These are phyloP conservation scores for Aureobasidium musti DNA, from an alignment of 2,329 filamentous ascomycete species.

Conservation along the genomic window DNA sequence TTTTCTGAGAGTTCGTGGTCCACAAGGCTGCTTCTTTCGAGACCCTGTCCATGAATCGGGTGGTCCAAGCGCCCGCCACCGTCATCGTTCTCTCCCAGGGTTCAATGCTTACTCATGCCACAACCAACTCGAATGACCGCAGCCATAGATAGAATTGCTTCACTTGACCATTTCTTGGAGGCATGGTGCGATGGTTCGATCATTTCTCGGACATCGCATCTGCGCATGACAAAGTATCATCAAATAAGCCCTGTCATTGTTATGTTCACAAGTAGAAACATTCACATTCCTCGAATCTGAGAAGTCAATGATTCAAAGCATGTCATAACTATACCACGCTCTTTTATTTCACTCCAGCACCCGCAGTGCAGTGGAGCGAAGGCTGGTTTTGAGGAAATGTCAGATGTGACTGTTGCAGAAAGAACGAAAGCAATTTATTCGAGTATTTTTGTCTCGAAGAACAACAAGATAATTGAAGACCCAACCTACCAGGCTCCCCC, in stretches of 20 bases:
- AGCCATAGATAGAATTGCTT: neutral
- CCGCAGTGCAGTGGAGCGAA: neutral
- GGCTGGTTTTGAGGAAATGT: neutral
- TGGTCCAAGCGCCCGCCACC: constrained; percentile 18
- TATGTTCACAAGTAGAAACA: too few species aligned
- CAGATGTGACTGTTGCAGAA: neutral
- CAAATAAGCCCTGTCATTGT: too few species aligned
- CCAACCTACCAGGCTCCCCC: constrained; percentile 8
- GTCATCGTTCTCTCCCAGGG: neutral
- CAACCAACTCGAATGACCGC: neutral
- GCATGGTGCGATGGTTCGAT: neutral
- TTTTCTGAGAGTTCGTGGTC: constrained; percentile 13
- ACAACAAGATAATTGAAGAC: neutral
- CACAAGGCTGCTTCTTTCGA: constrained; percentile 13
- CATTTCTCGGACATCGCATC: neutral
- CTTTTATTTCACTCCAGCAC: too few species aligned
- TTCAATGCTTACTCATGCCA: neutral
- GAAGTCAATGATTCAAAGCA: too few species aligned
- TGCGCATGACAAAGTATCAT: too few species aligned
- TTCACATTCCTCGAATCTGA: too few species aligned
- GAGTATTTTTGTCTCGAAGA: constrained; percentile 4
- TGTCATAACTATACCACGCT: too few species aligned
- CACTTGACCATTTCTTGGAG: neutral
- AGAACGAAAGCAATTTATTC: constrained; percentile 3
- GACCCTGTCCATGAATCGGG: constrained; percentile 9